Evolutionary conservation across 2,329 filamentous ascomycete species (phyloP).

Genomic region (Pleoardoris graminearum): DNA sequence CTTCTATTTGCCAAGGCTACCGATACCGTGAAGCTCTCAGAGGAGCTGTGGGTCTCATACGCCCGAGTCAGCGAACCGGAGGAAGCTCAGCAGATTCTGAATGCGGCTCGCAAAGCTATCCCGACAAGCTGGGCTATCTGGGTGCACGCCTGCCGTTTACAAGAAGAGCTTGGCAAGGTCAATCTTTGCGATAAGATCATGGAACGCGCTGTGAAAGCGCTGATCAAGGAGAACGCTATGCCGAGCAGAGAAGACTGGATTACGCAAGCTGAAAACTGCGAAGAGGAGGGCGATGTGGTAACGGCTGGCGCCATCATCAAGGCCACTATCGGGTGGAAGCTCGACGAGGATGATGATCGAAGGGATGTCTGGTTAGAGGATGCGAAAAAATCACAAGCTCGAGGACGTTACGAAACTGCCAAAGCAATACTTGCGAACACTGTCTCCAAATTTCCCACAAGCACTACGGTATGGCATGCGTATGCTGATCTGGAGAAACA

Average conservation of each 20-base stretch:
- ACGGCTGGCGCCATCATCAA: conserved; percentile 90
- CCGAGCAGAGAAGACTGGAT: conserved; percentile 98
- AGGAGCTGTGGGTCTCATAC: conserved; percentile 93
- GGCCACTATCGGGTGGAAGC: conserved; percentile 87
- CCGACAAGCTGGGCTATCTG: conserved; percentile 94
- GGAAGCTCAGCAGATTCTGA: conserved; percentile 92
- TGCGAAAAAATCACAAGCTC: conserved; percentile 76
- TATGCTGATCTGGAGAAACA: conserved; percentile 89
- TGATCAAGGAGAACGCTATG: conserved; percentile 93
- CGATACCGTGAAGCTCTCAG: conserved; percentile 88
- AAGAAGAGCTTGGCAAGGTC: conserved; percentile 84
- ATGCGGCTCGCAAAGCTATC: conserved; percentile 90
- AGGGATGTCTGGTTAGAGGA: conserved; percentile 97
- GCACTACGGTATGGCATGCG: conserved; percentile 85
- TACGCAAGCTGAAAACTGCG: conserved; percentile 88
- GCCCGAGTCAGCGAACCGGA: conserved; percentile 87
- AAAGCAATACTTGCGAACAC: conserved; percentile 92
- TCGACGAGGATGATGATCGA: conserved; percentile 95
- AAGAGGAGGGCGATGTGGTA: conserved; percentile 83
- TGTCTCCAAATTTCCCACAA: conserved; percentile 84
- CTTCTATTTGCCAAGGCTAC: conserved; percentile 92
- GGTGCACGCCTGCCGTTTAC: conserved; percentile 89
- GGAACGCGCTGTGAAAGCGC: conserved; percentile 86
- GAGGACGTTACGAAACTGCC: conserved; percentile 86
- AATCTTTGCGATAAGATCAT: conserved; percentile 81